Conservation (phyloP, 163 green algal species). For the Prototheca stagnorum region DNA sequence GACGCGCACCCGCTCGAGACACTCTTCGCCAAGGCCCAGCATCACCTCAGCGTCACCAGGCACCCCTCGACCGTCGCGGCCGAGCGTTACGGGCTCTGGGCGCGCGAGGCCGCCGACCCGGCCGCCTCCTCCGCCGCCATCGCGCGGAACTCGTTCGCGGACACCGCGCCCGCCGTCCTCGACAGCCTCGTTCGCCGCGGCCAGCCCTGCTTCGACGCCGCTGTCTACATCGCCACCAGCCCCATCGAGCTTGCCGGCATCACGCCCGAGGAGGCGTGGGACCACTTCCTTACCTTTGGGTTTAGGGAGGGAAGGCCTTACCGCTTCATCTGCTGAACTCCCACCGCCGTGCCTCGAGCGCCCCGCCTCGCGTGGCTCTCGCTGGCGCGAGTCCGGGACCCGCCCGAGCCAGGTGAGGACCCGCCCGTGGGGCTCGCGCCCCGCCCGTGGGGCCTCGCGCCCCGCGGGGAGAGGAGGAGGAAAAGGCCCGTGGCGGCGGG, state of each 20-base stretch:
- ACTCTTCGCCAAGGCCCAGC: slow-evolving; percentile 23
- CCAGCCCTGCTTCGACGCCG: slow-evolving; percentile 5
- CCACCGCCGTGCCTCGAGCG: no score
- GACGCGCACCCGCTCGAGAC: slow-evolving; percentile 1
- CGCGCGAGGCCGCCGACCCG: background rate
- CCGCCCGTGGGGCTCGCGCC: no score
- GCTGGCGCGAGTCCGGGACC: no score
- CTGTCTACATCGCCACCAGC: slow-evolving; percentile 4
- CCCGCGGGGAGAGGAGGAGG: no score
- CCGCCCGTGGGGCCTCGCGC: no score
- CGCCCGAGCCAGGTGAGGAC: no score
- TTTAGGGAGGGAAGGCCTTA: slow-evolving; percentile 4
- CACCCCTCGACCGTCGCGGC: background rate
- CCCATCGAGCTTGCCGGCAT: slow-evolving; percentile 4
- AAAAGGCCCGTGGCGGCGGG: no score
- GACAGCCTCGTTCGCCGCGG: background rate
- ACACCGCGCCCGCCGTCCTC: background rate
- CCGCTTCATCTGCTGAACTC: slow-evolving; percentile 5
- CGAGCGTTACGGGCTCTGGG: background rate
- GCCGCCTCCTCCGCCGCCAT: background rate
- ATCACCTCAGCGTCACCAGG: background rate
- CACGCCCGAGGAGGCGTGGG: slow-evolving; percentile 1
- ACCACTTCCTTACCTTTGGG: slow-evolving; percentile 10
- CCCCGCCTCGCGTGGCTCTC: no score
- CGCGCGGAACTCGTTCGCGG: background rate